Evolutionary conservation across 2,329 filamentous ascomycete species (phyloP).

Genomic region (Stromatinia cepivora): DNA sequence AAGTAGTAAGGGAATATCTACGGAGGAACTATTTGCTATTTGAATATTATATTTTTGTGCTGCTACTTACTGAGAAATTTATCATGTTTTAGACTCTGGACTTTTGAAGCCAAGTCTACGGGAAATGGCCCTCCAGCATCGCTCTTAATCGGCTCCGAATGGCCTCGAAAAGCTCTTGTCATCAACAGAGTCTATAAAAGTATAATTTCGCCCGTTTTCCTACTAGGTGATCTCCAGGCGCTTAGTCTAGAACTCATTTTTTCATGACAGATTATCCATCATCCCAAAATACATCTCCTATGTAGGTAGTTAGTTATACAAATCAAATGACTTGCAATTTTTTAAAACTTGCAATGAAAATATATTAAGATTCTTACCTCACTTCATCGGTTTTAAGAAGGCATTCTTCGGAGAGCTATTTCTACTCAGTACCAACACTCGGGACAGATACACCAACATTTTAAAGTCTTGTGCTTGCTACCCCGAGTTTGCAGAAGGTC

Average conservation of each 20-base stretch:
- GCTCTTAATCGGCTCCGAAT: constrained; percentile 1
- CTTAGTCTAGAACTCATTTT: neutral
- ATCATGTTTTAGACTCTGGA: neutral
- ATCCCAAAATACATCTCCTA: neutral
- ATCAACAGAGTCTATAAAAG: neutral
- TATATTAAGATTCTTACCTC: neutral
- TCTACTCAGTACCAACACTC: constrained; percentile 1
- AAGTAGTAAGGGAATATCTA: neutral
- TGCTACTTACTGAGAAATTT: neutral
- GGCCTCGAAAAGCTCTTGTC: neutral
- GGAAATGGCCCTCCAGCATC: neutral
- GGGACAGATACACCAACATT: constrained; percentile 1
- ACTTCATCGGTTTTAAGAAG: constrained; percentile 12
- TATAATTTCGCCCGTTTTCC: neutral
- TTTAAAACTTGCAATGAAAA: neutral
- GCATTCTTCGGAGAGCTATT: neutral
- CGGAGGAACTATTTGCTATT: neutral
- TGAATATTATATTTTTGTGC: neutral
- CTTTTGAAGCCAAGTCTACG: neutral
- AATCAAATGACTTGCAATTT: neutral
- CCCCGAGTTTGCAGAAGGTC: constrained; percentile 13
- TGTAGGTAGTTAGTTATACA: neutral
- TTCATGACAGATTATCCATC: neutral
- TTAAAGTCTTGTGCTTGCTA: neutral
- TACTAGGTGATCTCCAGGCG: neutral